Evolutionary conservation across 306 rosid species (phyloP), one percentile per base, ranked within the genome.

Genomic region (Medicago ruthenica): DNA sequence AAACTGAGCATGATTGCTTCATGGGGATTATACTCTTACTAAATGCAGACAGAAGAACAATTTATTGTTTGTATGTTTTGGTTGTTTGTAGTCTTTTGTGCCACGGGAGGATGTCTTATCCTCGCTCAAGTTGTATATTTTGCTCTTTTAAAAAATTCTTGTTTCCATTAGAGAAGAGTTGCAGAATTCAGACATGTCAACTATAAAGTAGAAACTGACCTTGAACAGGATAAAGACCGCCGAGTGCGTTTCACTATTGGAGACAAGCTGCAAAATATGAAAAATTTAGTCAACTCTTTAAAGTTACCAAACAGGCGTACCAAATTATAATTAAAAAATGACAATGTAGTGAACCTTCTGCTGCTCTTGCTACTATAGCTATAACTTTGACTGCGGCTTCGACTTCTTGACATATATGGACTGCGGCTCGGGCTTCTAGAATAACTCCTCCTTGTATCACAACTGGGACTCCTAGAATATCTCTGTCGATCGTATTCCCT

Each of bases 391-490:
- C 88, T 86, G 22, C 18, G 72, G 73, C 90, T 86, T 31, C 71
- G 76, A 73, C 90, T 81, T 62, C 82, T 85, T 2, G 83, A 83
- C 65, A 57, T 45, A 62, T 75, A 80, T 18, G 92, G 87, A 79
- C 95, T 85, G 61, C 13, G 51, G 51, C 51, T 45, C 4, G 15
- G 62, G 76, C 93, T 92, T 78, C 93, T 86, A 58, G 98, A 93
- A 76, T 89, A 83, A 85, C 91, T 88, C 64, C 79, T 82, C 72
- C 91, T 84, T 21, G 89, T 80, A 78, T 80, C 96, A 78, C 51
- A 44, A 78, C 89, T 86, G 39, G 87, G 98, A 73, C 96, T 93
- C 57, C 89, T 83, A 79, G 98, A 88, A 80, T 85, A 86, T 64
- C 87, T 82, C 58, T 16, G 51, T 13, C 67, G 83, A 71, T 88